Conservation (phyloP, 129 eudicot genomes). For the Chrysanthemum lavandulifolium region DNA sequence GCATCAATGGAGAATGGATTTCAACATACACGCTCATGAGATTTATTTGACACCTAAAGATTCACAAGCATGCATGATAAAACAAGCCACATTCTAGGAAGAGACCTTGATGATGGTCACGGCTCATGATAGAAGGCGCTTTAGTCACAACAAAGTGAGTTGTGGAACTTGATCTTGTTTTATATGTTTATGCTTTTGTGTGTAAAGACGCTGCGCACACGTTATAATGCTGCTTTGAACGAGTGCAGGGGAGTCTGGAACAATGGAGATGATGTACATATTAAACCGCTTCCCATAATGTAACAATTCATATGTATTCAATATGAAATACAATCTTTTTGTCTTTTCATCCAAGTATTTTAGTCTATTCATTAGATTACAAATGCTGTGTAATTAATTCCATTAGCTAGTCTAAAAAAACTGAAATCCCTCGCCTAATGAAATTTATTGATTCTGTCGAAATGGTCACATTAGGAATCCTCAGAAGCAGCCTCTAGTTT, state of each 20-base stretch:
- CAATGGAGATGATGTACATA: slow-evolving; percentile 31
- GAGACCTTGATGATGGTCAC: slow-evolving; percentile 15
- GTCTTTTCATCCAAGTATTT: background rate
- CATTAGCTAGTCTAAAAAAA: background rate
- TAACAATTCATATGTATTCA: slow-evolving; percentile 9
- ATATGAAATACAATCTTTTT: slow-evolving; percentile 2
- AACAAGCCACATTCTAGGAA: slow-evolving; percentile 19
- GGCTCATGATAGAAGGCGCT: slow-evolving; percentile 49
- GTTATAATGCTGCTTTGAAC: too few species aligned
- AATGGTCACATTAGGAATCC: slow-evolving; percentile 30
- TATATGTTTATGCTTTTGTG: background rate
- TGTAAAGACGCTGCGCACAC: background rate
- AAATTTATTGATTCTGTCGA: background rate
- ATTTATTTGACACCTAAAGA: slow-evolving; percentile 42
- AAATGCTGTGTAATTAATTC: background rate
- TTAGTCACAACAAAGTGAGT: slow-evolving; percentile 47
- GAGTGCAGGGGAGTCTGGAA: slow-evolving; percentile 8
- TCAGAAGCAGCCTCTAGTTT: slow-evolving; percentile 11
- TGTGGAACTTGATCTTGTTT: slow-evolving; percentile 29
- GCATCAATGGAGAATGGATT: slow-evolving; percentile 43
- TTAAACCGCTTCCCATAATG: slow-evolving; percentile 2
- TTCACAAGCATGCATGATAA: slow-evolving; percentile 27
- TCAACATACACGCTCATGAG: slow-evolving; percentile 48
- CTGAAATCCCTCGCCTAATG: background rate
- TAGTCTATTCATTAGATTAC: background rate